Base-by-base conservation (phyloP, 2,329 filamentous ascomycete species). In the Colletotrichum sp. region DNA sequence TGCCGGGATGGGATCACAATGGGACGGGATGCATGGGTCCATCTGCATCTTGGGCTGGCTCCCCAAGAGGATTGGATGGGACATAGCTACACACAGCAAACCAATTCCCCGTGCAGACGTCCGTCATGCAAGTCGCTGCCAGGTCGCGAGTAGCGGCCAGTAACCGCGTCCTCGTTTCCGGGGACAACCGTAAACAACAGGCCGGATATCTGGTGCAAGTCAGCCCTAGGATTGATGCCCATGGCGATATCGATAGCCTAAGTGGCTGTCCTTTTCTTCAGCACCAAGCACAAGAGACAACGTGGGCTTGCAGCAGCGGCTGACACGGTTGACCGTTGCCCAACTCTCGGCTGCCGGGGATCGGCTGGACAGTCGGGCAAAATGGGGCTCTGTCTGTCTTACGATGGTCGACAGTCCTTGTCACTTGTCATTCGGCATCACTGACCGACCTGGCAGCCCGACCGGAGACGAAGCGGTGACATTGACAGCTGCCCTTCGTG, bases 101-200 rank as follows among this genome's bases (percentile, higher is more conserved):
- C 32, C 73, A 68, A 68, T 30, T 67, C 69, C 64, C 34, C 73
- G 64, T 69, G 69, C 64, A 76, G 73, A 39, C 44, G 49, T 44
- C 44, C 64, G 30, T 76, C 64, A 76, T 63, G 73, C 70, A 73
- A 72, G 32, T 57, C 67, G 36, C 55, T 49, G 36, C 21, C 30
- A 32, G 30, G 26, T 63, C 39, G 32, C 34, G 32, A 39, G 62
- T 65, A 39, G n/a, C 18, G 18, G 55, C 28, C 44, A 71, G 59
- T 18, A 57, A 71, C 44, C 18, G 26, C 66, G 26, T 36, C 49
- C 44, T 66, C 60, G 28, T 66, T 65, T 66, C 49, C 21, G 21
- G 60, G 68, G 49, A 62, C 60, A 30, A 21, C 71, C 55, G 21
- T 49, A 18, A 44, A 63, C 8, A 21, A 49, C 39, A 21, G 34